Percentiles rank a stretch among this genome's conserved stretches.
These are phyloP conservation scores for Aurantiochytrium sp. DNA, from an alignment of 108 stramenopile genomes.

Conservation along the genomic window DNA sequence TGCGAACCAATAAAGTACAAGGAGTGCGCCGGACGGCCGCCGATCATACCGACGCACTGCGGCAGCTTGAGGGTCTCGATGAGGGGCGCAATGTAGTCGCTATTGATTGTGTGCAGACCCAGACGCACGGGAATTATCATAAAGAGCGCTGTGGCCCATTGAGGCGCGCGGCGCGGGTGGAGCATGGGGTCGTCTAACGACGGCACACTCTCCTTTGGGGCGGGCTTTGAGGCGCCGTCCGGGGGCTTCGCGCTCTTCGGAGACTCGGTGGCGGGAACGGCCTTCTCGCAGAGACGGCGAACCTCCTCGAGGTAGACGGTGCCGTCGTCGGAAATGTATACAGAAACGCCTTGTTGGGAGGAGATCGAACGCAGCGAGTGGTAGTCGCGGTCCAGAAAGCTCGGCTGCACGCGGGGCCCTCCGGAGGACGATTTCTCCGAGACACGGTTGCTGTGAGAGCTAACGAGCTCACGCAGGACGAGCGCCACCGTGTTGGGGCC, in stretches of 20 bases:
- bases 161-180: not conserved
- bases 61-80: conserved; percentile 33
- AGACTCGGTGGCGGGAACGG: too few species aligned
- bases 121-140: conserved; percentile 42
- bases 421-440: not conserved
- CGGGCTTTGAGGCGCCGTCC: not conserved
- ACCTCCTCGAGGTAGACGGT: not conserved
- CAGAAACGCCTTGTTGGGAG: not conserved
- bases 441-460: not conserved
- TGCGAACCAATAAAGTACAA: conserved; percentile 53
- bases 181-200: not conserved
- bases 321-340: not conserved
- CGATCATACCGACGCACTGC: conserved; percentile 52
- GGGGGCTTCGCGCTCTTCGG: too few species aligned
- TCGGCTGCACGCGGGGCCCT: not conserved
- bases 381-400: not conserved
- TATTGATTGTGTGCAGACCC: not conserved
- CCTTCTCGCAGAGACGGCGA: not conserved
- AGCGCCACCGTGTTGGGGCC: conserved; percentile 51
- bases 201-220: not conserved
- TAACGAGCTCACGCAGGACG: conserved; percentile 51
- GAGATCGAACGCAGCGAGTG: not conserved
- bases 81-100: not conserved
- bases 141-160: conserved; percentile 41
- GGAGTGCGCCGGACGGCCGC: conserved; percentile 55